Conservation (phyloP, 306 rosid genomes). For the Rubus idaeus region DNA sequence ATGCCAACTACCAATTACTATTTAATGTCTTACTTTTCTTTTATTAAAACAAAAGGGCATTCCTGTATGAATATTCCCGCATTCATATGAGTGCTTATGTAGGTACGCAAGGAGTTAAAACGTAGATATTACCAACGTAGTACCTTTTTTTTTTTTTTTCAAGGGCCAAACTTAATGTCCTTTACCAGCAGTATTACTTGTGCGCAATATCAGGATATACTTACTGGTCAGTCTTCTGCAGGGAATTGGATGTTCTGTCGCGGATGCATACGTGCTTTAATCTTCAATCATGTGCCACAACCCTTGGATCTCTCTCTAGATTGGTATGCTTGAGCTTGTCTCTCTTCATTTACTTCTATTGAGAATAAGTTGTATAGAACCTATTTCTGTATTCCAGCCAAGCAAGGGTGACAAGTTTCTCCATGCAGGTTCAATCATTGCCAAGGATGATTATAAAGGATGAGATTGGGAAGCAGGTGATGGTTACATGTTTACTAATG, state of each 20-base stretch:
- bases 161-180: neutral
- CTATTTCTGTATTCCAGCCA: neutral
- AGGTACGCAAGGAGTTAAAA: too few relatives aligned
- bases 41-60: neutral
- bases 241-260: constrained; percentile 92
- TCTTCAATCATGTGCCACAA: constrained; percentile 86
- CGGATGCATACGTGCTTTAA: constrained; percentile 82
- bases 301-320: constrained; percentile 94
- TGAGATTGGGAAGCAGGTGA: constrained; percentile 97
- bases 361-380: neutral
- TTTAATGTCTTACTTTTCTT: neutral
- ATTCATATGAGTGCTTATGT: neutral
- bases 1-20: constrained; percentile 14
- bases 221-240: constrained; percentile 32
- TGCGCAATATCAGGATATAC: constrained; percentile 18
- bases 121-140: neutral
- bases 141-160: neutral
- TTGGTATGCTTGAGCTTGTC: constrained; percentile 54
- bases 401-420: constrained; percentile 23
- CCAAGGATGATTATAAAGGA: constrained; percentile 98
- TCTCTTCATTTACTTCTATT: constrained; percentile 4
- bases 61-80: neutral
- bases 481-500: neutral
- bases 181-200: neutral
- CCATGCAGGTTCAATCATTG: constrained; percentile 82